Evolutionary conservation across 2,329 filamentous ascomycete genomes (phyloP).

Genomic region (Aspergillus spinulosporus): DNA sequence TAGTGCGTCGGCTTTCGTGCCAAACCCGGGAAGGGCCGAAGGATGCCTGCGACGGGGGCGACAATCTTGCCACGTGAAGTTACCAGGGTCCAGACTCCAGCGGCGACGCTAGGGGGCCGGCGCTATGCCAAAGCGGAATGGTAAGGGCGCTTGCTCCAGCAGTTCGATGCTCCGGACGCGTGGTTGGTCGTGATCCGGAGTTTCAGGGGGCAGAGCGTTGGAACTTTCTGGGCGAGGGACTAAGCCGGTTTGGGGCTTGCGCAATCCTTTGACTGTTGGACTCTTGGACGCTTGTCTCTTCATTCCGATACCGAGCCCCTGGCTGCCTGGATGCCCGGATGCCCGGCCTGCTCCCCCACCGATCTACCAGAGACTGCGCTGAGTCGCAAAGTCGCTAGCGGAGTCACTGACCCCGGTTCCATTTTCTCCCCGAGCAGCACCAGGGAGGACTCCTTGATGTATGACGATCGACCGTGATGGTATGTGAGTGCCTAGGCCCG

Average conservation of each 20-base stretch:
- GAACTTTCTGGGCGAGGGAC: constrained; percentile 7
- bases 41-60: constrained; percentile 23
- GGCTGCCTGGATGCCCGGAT: constrained; percentile 24
- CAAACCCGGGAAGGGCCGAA: constrained; percentile 33
- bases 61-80: constrained; percentile 29
- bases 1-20: constrained; percentile 32
- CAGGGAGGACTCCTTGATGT: background rate
- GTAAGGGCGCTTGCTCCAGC: constrained; percentile 27
- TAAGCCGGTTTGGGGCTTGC: background rate
- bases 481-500: background rate
- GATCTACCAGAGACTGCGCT: constrained; percentile 13
- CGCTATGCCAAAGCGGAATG: constrained; percentile 15
- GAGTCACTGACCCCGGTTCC: background rate
- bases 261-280: too few species aligned
- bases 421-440: background rate
- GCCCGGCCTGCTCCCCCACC: constrained; percentile 23
- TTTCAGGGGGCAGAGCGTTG: constrained; percentile 9
- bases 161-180: constrained; percentile 20
- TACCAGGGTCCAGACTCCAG: constrained; percentile 28
- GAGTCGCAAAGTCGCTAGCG: background rate
- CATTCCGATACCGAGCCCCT: constrained; percentile 9
- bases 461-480: constrained; percentile 26
- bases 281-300: background rate
- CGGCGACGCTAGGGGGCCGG: constrained; percentile 14
- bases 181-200: constrained; percentile 7